Base-by-base conservation (phyloP, 2,329 filamentous ascomycete genomes). In the Aureobasidium vineae region DNA sequence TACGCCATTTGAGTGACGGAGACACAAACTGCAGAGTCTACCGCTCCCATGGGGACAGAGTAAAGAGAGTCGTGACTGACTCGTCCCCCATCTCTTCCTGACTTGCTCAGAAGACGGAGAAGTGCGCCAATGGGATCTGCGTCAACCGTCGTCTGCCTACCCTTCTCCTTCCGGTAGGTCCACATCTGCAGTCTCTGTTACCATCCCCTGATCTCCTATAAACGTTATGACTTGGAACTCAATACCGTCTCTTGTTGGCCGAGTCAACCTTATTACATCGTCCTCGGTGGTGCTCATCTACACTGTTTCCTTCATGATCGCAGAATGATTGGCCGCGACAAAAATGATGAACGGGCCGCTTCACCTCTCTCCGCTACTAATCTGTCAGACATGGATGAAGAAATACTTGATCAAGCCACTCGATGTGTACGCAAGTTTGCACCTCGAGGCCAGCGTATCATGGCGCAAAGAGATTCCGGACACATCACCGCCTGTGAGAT, bases 401-500 rank as follows among this genome's bases (percentile, higher is more conserved):
- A 86, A 57, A 63, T 79, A 15, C 82, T 89, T 76, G 79, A 79
- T 4, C 79, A 84, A 70, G 87, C 87, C 5, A 90, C 87, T 4
- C 81, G 83, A 68, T 90, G 87, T 73, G 88, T 90, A 33, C 82
- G 85, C 67, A 84, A 87, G 68, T 89, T 90, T 73, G 87, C 86
- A 15, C 87, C 87, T 1, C 78, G 83, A 67, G 85, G 86, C n/a
- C 82, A 85, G 74, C 78, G 77, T 69, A 78, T 76, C 47, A 84
- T 85, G 81, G 75, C 78, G 66, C 78, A 79, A 52, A 79, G 78
- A 66, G 84, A 87, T 64, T 83, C 83, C 68, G 85, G 86, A 5
- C 86, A 89, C 70, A 89, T 90, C 71, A 89, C 87, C 2, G 86
- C 87, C 16, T 88, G 86, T 76, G 90, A 89, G 75, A 90, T 90